Percentiles rank a stretch among this genome's conserved stretches.
Evolutionary conservation across 345 rosid genomes (phyloP).

Genomic region (Pistacia vera): DNA sequence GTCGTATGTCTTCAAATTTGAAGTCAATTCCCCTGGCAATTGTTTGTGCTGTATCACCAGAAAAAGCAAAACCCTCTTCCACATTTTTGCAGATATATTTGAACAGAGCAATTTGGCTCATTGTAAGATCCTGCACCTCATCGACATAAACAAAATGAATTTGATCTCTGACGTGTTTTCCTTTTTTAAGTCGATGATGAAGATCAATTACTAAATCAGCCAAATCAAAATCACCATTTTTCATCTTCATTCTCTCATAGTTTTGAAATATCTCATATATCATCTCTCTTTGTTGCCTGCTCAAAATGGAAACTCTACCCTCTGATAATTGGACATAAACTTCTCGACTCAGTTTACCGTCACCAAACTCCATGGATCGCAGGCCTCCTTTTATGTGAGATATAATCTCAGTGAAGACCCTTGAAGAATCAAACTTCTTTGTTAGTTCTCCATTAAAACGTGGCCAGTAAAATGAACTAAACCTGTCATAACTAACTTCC

Average conservation of each 20-base stretch:
- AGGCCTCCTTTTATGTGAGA: slow-evolving; percentile 56
- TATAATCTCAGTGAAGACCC: slow-evolving; percentile 55
- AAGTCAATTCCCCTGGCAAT: slow-evolving; percentile 55
- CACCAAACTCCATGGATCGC: slow-evolving; percentile 23
- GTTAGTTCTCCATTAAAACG: slow-evolving; percentile 38
- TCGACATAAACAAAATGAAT: slow-evolving; percentile 63
- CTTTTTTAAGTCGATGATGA: slow-evolving; percentile 38
- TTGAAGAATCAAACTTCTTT: slow-evolving; percentile 47
- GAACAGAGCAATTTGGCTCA: slow-evolving; percentile 57
- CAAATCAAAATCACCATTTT: slow-evolving; percentile 50
- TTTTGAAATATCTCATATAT: slow-evolving; percentile 44
- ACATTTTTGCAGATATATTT: slow-evolving; percentile 43
- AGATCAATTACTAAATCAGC: slow-evolving; percentile 62
- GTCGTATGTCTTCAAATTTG: slow-evolving; percentile 51
- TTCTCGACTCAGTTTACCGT: slow-evolving; percentile 35
- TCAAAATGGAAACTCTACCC: slow-evolving; percentile 42
- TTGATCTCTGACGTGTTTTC: slow-evolving; percentile 27
- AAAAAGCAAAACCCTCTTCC: slow-evolving; percentile 47
- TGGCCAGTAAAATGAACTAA: slow-evolving; percentile 53
- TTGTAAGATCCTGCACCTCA: slow-evolving; percentile 67
- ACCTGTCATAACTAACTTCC: slow-evolving; percentile 52
- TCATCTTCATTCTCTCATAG: slow-evolving; percentile 49
- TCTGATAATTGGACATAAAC: slow-evolving; percentile 40
- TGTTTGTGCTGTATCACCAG: slow-evolving; percentile 34
- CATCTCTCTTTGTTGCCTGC: slow-evolving; percentile 25